A percentile compares a stretch with the other conserved stretches of the same genome.
These are phyloP conservation scores for Letharia lupina DNA, from an alignment of 495 filamentous ascomycete species.

Conservation along the genomic window DNA sequence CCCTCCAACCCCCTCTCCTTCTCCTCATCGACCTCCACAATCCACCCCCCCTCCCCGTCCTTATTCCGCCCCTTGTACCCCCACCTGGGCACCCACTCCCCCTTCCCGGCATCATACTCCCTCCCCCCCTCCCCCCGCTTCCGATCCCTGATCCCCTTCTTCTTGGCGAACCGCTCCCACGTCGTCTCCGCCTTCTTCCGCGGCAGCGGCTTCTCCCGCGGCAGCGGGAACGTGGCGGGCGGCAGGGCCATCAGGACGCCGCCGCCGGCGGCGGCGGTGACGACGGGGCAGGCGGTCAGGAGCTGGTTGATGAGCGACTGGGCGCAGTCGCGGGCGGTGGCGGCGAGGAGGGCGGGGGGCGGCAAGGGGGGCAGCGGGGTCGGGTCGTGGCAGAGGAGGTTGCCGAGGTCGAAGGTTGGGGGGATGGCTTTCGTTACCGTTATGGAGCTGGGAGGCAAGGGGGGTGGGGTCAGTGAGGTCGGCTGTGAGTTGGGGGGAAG, in stretches of 20 bases:
- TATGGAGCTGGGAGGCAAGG: constrained; percentile 43
- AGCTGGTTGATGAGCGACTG: constrained; percentile 87
- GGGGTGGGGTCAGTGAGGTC: not conserved
- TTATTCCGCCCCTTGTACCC: constrained; percentile 92
- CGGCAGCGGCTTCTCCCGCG: constrained; percentile 86
- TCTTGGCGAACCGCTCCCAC: constrained; percentile 90
- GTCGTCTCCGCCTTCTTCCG: constrained; percentile 71
- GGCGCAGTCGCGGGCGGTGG: constrained; percentile 72
- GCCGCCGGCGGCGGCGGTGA: constrained; percentile 43
- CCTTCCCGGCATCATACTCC: constrained; percentile 73
- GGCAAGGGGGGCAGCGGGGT: constrained; percentile 58
- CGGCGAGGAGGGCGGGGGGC: constrained; percentile 46
- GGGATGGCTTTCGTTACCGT: constrained; percentile 74
- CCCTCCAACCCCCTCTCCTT: constrained; percentile 42
- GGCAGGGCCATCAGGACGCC: constrained; percentile 71
- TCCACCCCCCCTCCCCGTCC: constrained; percentile 63
- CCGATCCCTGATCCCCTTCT: constrained; percentile 80
- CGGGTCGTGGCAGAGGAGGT: constrained; percentile 71
- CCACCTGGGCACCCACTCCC: constrained; percentile 88
- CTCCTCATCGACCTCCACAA: constrained; percentile 83
- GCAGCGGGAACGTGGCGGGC: constrained; percentile 54
- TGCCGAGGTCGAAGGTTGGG: constrained; percentile 86
- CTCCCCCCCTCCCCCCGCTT: constrained; percentile 64
- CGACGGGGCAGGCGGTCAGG: constrained; percentile 71
- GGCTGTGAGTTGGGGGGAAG: not conserved